These are phyloP conservation scores for Hygrophoropsis aurantiaca DNA, from an alignment of 768 basidiomycete species.

Conservation along the genomic window DNA sequence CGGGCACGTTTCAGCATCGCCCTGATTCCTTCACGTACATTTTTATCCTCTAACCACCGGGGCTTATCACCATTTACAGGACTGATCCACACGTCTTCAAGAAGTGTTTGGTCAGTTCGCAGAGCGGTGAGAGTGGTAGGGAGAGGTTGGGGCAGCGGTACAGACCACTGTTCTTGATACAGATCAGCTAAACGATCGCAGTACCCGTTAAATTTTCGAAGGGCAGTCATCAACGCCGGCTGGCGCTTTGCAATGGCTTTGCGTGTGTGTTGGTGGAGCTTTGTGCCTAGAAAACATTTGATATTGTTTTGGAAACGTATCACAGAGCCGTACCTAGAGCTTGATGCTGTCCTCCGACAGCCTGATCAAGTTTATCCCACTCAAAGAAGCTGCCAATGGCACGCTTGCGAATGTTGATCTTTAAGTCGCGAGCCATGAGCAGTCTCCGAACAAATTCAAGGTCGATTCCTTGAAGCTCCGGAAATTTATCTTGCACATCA, in stretches of 20 bases:
- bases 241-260: too few relatives aligned
- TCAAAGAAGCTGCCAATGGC: constrained; percentile 27
- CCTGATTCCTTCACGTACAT: constrained; percentile 3
- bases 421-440: constrained; percentile 7
- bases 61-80: constrained; percentile 12
- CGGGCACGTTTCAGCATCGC: constrained; percentile 10
- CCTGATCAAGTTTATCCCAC: constrained; percentile 35
- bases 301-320: not conserved
- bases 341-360: constrained; percentile 28
- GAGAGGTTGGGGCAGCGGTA: constrained; percentile 29
- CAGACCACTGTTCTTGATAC: not conserved
- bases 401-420: constrained; percentile 8
- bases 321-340: constrained; percentile 26
- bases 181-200: constrained; percentile 23
- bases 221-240: constrained; percentile 24
- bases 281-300: too few relatives aligned
- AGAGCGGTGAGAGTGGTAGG: constrained; percentile 20
- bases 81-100: constrained; percentile 37
- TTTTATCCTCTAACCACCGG: constrained; percentile 7
- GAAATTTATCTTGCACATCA: constrained; percentile 31
- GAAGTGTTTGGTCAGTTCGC: constrained; percentile 14
- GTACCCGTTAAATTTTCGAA: constrained; percentile 29
- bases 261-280: too few relatives aligned
- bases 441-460: constrained; percentile 5
- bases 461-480: constrained; percentile 29